Evolutionary conservation across 805 yeast species (phyloP), one percentile per base, ranked within the genome.

Genomic region (Metschnikowia drakensbergensis): DNA sequence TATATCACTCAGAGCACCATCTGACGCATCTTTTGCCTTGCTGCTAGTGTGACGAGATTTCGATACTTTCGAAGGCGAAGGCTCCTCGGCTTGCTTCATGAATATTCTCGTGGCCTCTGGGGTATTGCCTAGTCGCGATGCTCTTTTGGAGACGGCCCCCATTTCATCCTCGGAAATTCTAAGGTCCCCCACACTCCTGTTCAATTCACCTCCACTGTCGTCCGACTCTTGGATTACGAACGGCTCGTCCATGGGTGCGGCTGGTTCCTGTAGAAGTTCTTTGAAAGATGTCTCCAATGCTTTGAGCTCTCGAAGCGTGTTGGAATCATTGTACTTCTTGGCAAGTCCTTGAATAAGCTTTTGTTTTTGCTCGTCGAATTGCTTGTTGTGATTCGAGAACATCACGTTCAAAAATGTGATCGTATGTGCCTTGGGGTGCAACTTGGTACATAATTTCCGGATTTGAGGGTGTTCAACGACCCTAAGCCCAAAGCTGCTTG

Each of bases 181-280:
- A 1, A 57, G 47, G 9, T 55, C 57, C 6, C 57, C 54, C 5
- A 57, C 60, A 30, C 59, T 55, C 26, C 53, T 45, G 42, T 55
- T 55, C 22, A 57, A 54, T 22, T 55, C 60, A 3, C 54, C 56
- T 8, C 50, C 45, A 32, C 54, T 53, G 34, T 55, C 59, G 7
- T 51, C 53, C 1, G 49, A 34, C 13, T 55, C 57, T 6, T 49
- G 46, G 1, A 57, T 55, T 11, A 49, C 54, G 30, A 54, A 54
- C 2, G 57, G 54, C 28, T 46, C 51, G n/a, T 53, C 54, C 53
- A 50, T 54, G 9, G 59, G 60, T 2, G 46, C 49, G 3, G 42
- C 41, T 2, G 55, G 49, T 26, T 36, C 47, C 26, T 35, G 37
- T 13, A 50, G 40, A 13, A 35, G 13, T 7, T 29, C 45, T 23